A percentile compares a stretch with the other conserved stretches of the same genome.
Evolutionary conservation across 2,329 filamentous ascomycete species (phyloP).

Genomic region (Chalaropsis ovoidea): DNA sequence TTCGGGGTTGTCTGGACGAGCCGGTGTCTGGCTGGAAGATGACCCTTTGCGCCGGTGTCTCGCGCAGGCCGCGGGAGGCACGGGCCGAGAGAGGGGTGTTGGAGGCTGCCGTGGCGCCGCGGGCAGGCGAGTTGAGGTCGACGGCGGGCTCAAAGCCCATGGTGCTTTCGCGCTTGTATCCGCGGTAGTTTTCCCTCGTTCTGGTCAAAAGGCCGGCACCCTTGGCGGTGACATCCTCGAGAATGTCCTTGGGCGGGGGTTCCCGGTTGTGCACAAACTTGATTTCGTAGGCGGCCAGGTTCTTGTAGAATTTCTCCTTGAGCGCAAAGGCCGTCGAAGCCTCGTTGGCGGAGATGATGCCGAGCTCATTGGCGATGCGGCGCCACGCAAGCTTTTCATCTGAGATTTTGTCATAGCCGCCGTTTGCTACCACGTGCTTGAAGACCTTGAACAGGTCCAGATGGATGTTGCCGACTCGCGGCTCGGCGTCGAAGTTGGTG

Average conservation of each 20-base stretch:
- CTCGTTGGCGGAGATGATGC: conserved; percentile 63
- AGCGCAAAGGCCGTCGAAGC: conserved; percentile 76
- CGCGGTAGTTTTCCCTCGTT: conserved; percentile 64
- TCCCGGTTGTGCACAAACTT: conserved; percentile 65
- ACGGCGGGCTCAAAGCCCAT: conserved; percentile 51
- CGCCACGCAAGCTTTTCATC: conserved; percentile 81
- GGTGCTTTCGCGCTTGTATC: conserved; percentile 38
- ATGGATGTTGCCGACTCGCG: conserved; percentile 65
- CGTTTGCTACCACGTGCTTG: conserved; percentile 62
- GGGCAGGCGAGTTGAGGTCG: conserved; percentile 49
- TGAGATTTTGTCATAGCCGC: conserved; percentile 77
- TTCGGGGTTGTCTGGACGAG: conserved; percentile 43
- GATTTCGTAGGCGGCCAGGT: conserved; percentile 80
- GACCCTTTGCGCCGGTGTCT: conserved; percentile 74
- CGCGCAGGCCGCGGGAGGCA: conserved; percentile 57
- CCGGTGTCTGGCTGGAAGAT: conserved; percentile 75
- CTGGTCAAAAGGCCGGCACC: conserved; percentile 69
- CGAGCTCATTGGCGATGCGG: conserved; percentile 64
- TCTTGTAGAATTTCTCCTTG: conserved; percentile 84
- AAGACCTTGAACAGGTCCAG: conserved; percentile 72
- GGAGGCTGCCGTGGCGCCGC: conserved; percentile 36
- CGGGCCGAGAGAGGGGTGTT: conserved; percentile 45
- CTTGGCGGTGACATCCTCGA: conserved; percentile 79
- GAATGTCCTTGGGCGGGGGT: conserved; percentile 76
- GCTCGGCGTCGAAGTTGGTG: conserved; percentile 67